Percentiles rank a stretch among this genome's conserved stretches.
Conservation (phyloP, 1,284 basidiomycete species). For the Irpex sp. region DNA sequence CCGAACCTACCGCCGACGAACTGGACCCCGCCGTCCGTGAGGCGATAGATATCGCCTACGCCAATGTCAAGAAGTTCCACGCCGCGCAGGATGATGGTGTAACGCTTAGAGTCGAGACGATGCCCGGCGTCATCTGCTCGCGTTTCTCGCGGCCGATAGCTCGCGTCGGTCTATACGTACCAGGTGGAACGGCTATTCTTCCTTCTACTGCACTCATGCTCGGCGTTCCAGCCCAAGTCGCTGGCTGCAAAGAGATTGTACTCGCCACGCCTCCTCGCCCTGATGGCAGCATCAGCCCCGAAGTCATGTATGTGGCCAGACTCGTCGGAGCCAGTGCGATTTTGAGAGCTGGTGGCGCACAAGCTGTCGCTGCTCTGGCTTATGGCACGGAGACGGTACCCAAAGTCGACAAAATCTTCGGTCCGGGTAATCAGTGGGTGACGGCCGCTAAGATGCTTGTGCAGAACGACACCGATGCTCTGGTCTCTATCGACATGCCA, state of each 20-base stretch:
- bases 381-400: slow-evolving; percentile 95
- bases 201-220: slow-evolving; percentile 99
- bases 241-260: slow-evolving; percentile 90
- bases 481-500: slow-evolving; percentile 98
- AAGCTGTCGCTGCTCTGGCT: slow-evolving; percentile 96
- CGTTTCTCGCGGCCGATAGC: slow-evolving; percentile 93
- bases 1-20: slow-evolving; percentile 44
- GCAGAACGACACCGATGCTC: slow-evolving; percentile 96
- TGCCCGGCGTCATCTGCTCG: slow-evolving; percentile 95
- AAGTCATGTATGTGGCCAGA: slow-evolving; percentile 93
- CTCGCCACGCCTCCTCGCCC: slow-evolving; percentile 92
- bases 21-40: slow-evolving; percentile 63
- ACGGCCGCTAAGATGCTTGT: slow-evolving; percentile 99
- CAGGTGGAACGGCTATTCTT: slow-evolving; percentile 94
- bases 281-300: slow-evolving; percentile 89
- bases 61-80: slow-evolving; percentile 91
- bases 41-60: slow-evolving; percentile 92
- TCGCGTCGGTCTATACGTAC: slow-evolving; percentile 95
- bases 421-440: slow-evolving; percentile 99
- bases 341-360: slow-evolving; percentile 93
- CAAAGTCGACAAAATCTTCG: slow-evolving; percentile 99
- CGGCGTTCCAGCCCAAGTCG: slow-evolving; percentile 96
- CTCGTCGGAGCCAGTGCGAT: slow-evolving; percentile 86
- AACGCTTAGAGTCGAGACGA: slow-evolving; percentile 88
- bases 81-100: slow-evolving; percentile 74